Evolutionary conservation across 1,139 yeast genomes (phyloP), one percentile per base, ranked within the genome.

Genomic region (Kodamaea derodonti): DNA sequence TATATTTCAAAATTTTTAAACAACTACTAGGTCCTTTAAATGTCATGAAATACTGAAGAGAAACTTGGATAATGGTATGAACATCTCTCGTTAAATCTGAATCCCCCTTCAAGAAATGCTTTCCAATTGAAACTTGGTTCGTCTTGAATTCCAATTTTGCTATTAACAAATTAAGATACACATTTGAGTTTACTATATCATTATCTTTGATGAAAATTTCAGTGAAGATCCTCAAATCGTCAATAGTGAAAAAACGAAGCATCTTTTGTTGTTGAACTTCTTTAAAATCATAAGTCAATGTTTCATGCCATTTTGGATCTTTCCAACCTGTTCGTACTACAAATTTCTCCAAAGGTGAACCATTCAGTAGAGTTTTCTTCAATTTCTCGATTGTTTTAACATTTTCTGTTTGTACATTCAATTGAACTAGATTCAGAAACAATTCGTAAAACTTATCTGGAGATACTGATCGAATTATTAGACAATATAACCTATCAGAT

Each of bases 241-340:
- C 44, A 27, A 65, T 45, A 11, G 62, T 39, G 35, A 56, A 62
- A 43, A 62, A 69, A 7, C 49, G 36, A 9, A 56, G 41, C 64
- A 69, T 64, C 39, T 54, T 58, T 27, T 41, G 33, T 24, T 50
- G 49, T 16, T 62, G 63, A 4, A 32, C 32, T 3, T 41, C 49
- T 4, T 39, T 34, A 14, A 58, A 47, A 1, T 47, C 42, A 11
- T 41, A 36, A 20, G 45, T 43, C 14, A 53, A 46, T 1, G 62
- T 53, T 37, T 65, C 56, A 37, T 64, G 69, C 71, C 72, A 67
- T 36, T 54, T 57, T 1, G 72, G 62, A 24, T 56, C 46, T 3
- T 60, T 33, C 39, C 54, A 47, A 0, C 75, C 75, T 1, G 74
- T 67, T 33, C 68, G 47, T 4, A 59, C 58, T 3, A 65, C 52